Percentiles rank a stretch among this genome's conserved stretches.
phyloP scores from a whole-genome alignment of 1,139 yeast genomes.

The Magnusiomyces clavatus region DNA sequence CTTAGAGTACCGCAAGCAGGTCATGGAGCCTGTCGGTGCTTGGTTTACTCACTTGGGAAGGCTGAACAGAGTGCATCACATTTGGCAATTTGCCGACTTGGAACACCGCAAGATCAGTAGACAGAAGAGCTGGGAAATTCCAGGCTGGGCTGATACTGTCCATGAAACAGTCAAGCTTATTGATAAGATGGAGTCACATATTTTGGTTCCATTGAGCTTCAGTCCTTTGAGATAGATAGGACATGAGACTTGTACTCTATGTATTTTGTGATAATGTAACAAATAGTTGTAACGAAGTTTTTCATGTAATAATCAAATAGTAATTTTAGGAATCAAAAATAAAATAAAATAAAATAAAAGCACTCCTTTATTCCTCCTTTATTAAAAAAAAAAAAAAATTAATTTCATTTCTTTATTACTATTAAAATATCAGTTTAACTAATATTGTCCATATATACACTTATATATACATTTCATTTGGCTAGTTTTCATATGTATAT shows the following conservation, averaged over 20 bases:
- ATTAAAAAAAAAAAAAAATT: background rate
- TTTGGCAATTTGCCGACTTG: conserved; percentile 40
- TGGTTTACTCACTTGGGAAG: conserved; percentile 38
- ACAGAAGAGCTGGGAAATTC: conserved; percentile 38
- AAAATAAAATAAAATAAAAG: too few relatives aligned
- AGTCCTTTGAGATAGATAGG: conserved; percentile 29
- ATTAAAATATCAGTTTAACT: too few relatives aligned
- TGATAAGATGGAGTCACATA: conserved; percentile 34
- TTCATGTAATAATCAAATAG: too few relatives aligned
- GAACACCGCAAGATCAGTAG: conserved; percentile 37
- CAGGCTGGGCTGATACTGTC: conserved; percentile 38
- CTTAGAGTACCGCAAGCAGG: conserved; percentile 36
- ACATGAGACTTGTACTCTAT: conserved; percentile 5
- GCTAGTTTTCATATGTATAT: background rate
- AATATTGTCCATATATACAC: too few relatives aligned
- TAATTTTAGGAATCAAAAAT: too few relatives aligned
- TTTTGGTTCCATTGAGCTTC: conserved; percentile 36
- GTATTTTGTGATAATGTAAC: background rate
- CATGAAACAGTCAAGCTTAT: conserved; percentile 38
- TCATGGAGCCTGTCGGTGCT: conserved; percentile 42
- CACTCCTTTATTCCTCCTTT: too few relatives aligned
- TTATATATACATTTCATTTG: background rate
- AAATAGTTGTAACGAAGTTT: too few relatives aligned
- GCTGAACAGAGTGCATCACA: conserved; percentile 36
- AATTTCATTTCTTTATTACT: background rate